These are phyloP conservation scores for Emericellopsis cladophorae DNA, from an alignment of 2,329 filamentous ascomycete species.

Conservation along the genomic window DNA sequence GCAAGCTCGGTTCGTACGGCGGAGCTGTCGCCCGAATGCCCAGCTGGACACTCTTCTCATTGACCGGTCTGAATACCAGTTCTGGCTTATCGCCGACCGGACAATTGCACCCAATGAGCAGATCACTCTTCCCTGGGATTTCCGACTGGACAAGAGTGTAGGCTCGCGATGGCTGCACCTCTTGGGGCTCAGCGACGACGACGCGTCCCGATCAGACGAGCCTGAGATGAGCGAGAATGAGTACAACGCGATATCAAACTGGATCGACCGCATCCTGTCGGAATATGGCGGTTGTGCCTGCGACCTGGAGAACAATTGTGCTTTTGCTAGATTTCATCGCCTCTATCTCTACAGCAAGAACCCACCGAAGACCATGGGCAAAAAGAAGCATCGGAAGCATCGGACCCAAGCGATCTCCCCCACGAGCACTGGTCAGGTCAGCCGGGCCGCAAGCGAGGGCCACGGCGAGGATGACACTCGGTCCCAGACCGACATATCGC, in stretches of 20 bases:
- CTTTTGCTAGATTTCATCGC: slow-evolving; percentile 50
- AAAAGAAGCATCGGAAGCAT: slow-evolving; percentile 41
- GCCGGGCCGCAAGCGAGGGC: slow-evolving; percentile 50
- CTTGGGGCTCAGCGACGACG: slow-evolving; percentile 51
- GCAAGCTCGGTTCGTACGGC: slow-evolving; percentile 72
- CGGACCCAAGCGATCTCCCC: slow-evolving; percentile 46
- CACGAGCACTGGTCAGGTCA: slow-evolving; percentile 49
- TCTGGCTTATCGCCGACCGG: slow-evolving; percentile 80
- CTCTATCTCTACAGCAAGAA: slow-evolving; percentile 36
- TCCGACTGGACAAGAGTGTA: slow-evolving; percentile 42
- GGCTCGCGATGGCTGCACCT: slow-evolving; percentile 42
- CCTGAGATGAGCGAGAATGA: slow-evolving; percentile 46
- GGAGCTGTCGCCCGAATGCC: slow-evolving; percentile 88
- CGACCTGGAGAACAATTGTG: slow-evolving; percentile 47
- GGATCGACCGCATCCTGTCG: slow-evolving; percentile 58
- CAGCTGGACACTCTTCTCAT: slow-evolving; percentile 76
- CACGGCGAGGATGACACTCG: slow-evolving; percentile 42
- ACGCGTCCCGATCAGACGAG: slow-evolving; percentile 31
- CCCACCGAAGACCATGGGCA: slow-evolving; percentile 23
- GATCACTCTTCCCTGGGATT: slow-evolving; percentile 58
- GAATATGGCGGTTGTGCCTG: slow-evolving; percentile 75
- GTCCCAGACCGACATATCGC: slow-evolving; percentile 32
- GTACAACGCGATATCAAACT: slow-evolving; percentile 46
- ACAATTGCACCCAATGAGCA: slow-evolving; percentile 54
- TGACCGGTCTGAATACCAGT: slow-evolving; percentile 68